Evolutionary conservation across 2,329 filamentous ascomycete genomes (phyloP).

Genomic region (Alternaria alternata): DNA sequence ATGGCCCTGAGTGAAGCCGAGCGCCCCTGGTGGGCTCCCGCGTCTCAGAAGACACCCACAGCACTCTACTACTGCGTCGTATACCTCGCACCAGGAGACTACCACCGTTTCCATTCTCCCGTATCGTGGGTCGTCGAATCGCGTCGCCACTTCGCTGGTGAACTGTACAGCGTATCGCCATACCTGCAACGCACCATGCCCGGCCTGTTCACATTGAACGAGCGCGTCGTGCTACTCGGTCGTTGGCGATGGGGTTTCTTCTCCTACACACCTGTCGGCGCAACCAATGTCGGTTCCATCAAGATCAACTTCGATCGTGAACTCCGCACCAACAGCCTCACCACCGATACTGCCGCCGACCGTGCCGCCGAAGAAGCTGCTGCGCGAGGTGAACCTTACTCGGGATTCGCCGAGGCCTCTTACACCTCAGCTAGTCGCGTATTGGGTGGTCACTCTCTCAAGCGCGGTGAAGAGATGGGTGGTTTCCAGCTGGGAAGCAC

Average conservation of each 20-base stretch:
- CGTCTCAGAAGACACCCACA: slow-evolving; percentile 58
- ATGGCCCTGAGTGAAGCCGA: slow-evolving; percentile 72
- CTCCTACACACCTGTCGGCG: slow-evolving; percentile 92
- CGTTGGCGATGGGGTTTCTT: slow-evolving; percentile 99
- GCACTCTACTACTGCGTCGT: slow-evolving; percentile 92
- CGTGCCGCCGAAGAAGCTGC: slow-evolving; percentile 81
- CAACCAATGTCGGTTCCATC: slow-evolving; percentile 97
- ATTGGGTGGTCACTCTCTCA: slow-evolving; percentile 82
- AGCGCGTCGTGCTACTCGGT: slow-evolving; percentile 90
- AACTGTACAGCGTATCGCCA: slow-evolving; percentile 92
- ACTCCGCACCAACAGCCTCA: slow-evolving; percentile 88
- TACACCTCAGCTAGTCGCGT: slow-evolving; percentile 81
- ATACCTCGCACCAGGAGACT: slow-evolving; percentile 96
- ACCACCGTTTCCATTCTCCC: slow-evolving; percentile 97
- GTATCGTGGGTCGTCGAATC: slow-evolving; percentile 94
- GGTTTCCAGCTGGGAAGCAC: slow-evolving; percentile 96
- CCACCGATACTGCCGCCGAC: slow-evolving; percentile 92
- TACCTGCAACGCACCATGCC: slow-evolving; percentile 93
- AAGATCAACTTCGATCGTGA: slow-evolving; percentile 97
- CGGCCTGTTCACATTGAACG: slow-evolving; percentile 94
- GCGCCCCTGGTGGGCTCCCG: slow-evolving; percentile 61
- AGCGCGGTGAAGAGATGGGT: slow-evolving; percentile 94
- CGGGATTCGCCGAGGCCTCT: slow-evolving; percentile 91
- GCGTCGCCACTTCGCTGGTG: slow-evolving; percentile 95
- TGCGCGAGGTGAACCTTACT: slow-evolving; percentile 78